Base-by-base conservation (phyloP, 768 basidiomycete species). In the Lyophyllum decastes region DNA sequence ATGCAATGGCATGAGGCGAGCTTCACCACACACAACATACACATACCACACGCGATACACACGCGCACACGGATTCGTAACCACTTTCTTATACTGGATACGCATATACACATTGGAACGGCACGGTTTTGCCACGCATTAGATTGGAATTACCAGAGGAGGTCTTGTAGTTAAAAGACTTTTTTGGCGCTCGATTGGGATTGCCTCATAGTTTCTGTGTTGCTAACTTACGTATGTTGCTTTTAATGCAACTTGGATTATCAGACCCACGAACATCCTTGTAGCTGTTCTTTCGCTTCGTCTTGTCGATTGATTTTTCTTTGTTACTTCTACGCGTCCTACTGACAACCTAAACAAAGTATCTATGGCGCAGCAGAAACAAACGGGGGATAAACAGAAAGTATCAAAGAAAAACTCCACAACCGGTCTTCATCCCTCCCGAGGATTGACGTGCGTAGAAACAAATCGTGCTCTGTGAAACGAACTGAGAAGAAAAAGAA, bases 381-480 rank as follows among this genome's bases (percentile, higher is more conserved):
- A 30, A 4, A 19, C 38, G 34, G 24, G 22, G 21, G 25, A 50
- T 22, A 50, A 33, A 21, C 38, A 16, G 33, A 21, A 45, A 16
- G 34, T 21, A 49, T 24, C 38, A 17, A 38, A 38, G 49, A 45
- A 27, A 35, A 53, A 44, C 47, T 49, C 54, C 49, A 56, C 47
- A 51, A 54, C 61, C 54, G 49, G 22, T n/a, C 45, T 30, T 27
- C 17, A 57, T 54, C 55, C 55, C 61, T 52, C 61, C 58, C 44
- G 52, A 51, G 44, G 54, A 49, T 59, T 57, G 48, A 27, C 38
- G 53, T 57, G 61, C 59, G n/a, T 27, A 9, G 17, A 43, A 24
- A 59, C 47, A 4, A 30, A 40, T 47, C 27, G 54, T 52, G 52
- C 48, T 38, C 5, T 33, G 30, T 35, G 43, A 30, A 44, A 41